Evolutionary conservation across 2,329 filamentous ascomycete genomes (phyloP).

Genomic region (Cytospora piceicola): DNA sequence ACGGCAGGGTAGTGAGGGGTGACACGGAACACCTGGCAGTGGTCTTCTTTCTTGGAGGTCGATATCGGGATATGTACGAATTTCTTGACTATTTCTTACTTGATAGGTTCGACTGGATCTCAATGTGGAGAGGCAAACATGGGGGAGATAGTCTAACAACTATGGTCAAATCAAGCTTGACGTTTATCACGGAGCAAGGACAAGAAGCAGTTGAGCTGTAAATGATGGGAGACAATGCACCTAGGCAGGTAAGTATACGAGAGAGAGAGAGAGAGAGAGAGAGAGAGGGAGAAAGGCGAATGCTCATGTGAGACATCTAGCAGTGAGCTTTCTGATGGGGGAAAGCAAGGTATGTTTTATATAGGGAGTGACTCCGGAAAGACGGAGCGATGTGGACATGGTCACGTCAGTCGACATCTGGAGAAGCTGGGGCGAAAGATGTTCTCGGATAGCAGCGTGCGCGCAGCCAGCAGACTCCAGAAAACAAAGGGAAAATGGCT

Average conservation of each 20-base stretch:
- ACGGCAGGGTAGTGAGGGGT: conserved; percentile 8
- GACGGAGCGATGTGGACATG: not conserved
- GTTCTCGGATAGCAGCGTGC: not conserved
- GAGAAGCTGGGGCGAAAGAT: not conserved
- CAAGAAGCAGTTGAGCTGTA: not conserved
- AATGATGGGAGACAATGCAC: not conserved
- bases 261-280: not conserved
- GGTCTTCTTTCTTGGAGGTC: conserved; percentile 5
- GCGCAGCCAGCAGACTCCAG: not conserved
- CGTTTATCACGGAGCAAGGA: not conserved
- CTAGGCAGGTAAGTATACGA: conserved; percentile 1
- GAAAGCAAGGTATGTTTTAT: not conserved
- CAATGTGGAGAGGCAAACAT: not conserved
- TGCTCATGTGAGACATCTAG: not conserved
- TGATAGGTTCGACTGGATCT: not conserved
- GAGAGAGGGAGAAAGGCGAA: not conserved
- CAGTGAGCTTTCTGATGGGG: not conserved
- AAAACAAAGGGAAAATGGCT: not conserved
- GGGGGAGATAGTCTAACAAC: conserved; percentile 27
- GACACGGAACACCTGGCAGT: conserved; percentile 8
- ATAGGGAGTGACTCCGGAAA: not conserved
- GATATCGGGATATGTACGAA: not conserved
- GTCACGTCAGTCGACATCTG: not conserved
- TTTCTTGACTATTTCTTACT: conserved; percentile 3
- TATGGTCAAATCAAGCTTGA: conserved; percentile 16